Conservation (phyloP, 352 stramenopile genomes). For the Pythium sp. region DNA sequence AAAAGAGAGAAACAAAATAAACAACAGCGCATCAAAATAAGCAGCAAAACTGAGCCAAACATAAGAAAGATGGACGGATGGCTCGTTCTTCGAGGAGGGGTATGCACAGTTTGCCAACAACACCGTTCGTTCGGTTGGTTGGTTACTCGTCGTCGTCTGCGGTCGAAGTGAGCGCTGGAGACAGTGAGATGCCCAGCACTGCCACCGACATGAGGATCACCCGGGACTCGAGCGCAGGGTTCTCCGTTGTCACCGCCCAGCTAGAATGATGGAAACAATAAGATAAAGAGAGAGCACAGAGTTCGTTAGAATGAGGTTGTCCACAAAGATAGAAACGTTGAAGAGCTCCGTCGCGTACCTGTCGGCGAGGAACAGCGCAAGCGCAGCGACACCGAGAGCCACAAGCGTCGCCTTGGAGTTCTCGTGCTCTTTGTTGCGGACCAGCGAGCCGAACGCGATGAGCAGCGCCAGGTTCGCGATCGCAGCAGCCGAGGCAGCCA, state of each 20-base stretch:
- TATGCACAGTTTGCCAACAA: not conserved
- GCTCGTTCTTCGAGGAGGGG: slow-evolving; percentile 4
- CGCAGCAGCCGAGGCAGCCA: slow-evolving; percentile 32
- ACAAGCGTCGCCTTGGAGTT: slow-evolving; percentile 56
- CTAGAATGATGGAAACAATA: slow-evolving; percentile 14
- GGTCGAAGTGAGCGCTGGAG: slow-evolving; percentile 47
- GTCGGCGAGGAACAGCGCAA: slow-evolving; percentile 66
- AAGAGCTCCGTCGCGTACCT: slow-evolving; percentile 40
- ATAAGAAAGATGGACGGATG: slow-evolving; percentile 15
- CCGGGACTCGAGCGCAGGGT: slow-evolving; percentile 52
- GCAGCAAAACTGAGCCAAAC: slow-evolving; percentile 27
- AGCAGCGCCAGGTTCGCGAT: slow-evolving; percentile 63
- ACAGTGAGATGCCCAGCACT: slow-evolving; percentile 63
- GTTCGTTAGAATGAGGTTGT: not conserved
- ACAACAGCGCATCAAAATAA: slow-evolving; percentile 20
- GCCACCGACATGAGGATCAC: slow-evolving; percentile 76
- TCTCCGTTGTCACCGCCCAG: slow-evolving; percentile 53
- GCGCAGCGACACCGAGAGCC: slow-evolving; percentile 33
- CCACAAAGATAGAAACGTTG: not conserved
- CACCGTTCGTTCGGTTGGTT: not conserved
- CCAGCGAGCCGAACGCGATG: slow-evolving; percentile 39
- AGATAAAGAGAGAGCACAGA: not conserved
- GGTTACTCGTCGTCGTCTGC: slow-evolving; percentile 46
- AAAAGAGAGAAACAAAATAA: slow-evolving; percentile 12
- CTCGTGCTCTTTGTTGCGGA: slow-evolving; percentile 48